Conservation (phyloP, 305 asterid genomes). For the Euphrasia arctica region DNA sequence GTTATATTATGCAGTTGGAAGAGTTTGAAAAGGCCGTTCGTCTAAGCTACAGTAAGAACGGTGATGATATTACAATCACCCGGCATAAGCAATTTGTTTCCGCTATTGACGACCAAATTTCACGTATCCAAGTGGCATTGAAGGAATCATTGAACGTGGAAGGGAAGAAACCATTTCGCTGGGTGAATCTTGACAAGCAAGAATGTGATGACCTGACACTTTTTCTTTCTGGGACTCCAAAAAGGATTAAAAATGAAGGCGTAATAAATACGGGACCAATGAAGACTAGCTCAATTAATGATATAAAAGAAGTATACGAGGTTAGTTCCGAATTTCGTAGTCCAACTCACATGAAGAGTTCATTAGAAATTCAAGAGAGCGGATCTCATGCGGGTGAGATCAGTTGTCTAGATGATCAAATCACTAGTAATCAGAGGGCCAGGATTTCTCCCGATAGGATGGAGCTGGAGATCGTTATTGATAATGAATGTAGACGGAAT, state of each 20-base stretch:
- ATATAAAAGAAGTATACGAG: conserved; percentile 20
- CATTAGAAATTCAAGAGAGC: conserved; percentile 29
- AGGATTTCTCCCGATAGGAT: conserved; percentile 35
- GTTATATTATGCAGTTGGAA: conserved; percentile 53
- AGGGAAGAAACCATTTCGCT: conserved; percentile 56
- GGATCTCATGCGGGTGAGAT: conserved; percentile 24
- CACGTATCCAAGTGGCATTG: conserved; percentile 51
- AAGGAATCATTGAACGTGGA: conserved; percentile 50
- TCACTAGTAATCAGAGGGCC: conserved; percentile 28
- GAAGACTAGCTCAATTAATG: conserved; percentile 23
- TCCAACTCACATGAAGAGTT: conserved; percentile 19
- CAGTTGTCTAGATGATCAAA: conserved; percentile 34
- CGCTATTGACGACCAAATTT: conserved; percentile 67
- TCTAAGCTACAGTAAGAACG: conserved; percentile 58
- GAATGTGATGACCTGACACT: conserved; percentile 69
- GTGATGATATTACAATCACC: conserved; percentile 53
- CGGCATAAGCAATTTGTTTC: conserved; percentile 74
- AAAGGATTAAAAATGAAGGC: conserved; percentile 25
- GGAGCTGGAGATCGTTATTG: conserved; percentile 59
- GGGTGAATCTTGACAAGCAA: conserved; percentile 70
- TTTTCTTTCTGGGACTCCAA: conserved; percentile 62
- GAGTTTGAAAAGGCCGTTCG: conserved; percentile 85
- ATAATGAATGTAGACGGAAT: conserved; percentile 31
- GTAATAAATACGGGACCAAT: conserved; percentile 24
- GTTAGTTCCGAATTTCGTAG: conserved; percentile 27